phyloP scores from a whole-genome alignment of 2,329 filamentous ascomycete species.

The Fusarium sp. region DNA sequence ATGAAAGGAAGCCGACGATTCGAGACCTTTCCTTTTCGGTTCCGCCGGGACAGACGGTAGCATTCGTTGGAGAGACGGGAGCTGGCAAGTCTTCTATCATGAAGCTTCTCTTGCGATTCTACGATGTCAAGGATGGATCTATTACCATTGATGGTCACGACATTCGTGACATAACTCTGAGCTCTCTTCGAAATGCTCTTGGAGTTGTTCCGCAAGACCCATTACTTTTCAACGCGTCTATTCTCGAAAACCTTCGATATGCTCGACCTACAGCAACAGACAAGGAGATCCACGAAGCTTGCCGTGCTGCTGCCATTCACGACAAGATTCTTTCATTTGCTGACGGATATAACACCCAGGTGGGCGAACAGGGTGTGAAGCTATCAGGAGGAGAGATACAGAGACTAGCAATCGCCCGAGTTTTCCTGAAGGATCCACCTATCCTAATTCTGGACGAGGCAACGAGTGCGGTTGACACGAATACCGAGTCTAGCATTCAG shows the following conservation, averaged over 20 bases:
- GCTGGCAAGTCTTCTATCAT: slow-evolving; percentile 71
- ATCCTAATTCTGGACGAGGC: slow-evolving; percentile 77
- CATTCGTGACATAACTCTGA: slow-evolving; percentile 67
- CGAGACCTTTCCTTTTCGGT: slow-evolving; percentile 60
- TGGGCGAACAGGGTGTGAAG: slow-evolving; percentile 67
- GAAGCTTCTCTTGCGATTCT: slow-evolving; percentile 70
- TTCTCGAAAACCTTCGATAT: slow-evolving; percentile 74
- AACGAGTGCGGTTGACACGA: slow-evolving; percentile 63
- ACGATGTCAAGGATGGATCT: slow-evolving; percentile 64
- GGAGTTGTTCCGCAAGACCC: slow-evolving; percentile 75
- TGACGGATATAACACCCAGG: slow-evolving; percentile 59
- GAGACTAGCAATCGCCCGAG: slow-evolving; percentile 65
- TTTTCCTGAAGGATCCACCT: slow-evolving; percentile 62
- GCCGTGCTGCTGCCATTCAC: slow-evolving; percentile 70
- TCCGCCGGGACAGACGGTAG: slow-evolving; percentile 64
- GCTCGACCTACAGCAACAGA: slow-evolving; percentile 70
- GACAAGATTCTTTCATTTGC: slow-evolving; percentile 70
- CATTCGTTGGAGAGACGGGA: slow-evolving; percentile 71
- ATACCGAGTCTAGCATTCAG: slow-evolving; percentile 60
- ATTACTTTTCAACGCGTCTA: slow-evolving; percentile 70
- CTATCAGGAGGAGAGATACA: slow-evolving; percentile 68
- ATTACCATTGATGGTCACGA: slow-evolving; percentile 70
- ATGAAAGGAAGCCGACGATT: slow-evolving; percentile 61
- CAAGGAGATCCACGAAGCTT: slow-evolving; percentile 68
- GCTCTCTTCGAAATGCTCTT: slow-evolving; percentile 66